Base-by-base conservation (phyloP, 495 filamentous ascomycete species). In the Hypoxylon rickii region DNA sequence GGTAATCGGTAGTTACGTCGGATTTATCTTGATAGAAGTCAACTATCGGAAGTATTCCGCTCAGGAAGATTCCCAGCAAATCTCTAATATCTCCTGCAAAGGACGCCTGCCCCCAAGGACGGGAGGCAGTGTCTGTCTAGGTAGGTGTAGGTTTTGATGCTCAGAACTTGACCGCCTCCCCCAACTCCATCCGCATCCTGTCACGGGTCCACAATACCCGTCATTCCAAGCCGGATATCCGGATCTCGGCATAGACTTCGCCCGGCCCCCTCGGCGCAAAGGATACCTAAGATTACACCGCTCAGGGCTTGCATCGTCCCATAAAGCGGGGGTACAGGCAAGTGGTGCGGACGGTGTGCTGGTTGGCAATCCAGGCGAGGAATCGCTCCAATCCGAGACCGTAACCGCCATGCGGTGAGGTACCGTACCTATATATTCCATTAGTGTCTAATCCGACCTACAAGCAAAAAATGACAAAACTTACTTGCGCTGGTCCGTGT, bases 401-500 rank as follows among this genome's bases (percentile, higher is more conserved):
- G 70, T 96, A 99, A 48, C 94, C 94, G 44, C 94, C 94, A 69
- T 99, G 94, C 8, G 93, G 91, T 33, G 87, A 90, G 39, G 88
- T 91, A 45, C 94, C 94, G 67, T 97, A 98, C 75, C 91, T 96
- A 60, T 36, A 48, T 33, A 3, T 18, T 10, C 16, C 12, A 42
- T 79, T 55, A 76, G 67, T 37, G 58, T 59, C 44, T 20, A 17
- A 17, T n/a, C 7, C 7, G 15, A 13, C 36, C 13, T 13, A 15
- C 16, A 24, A 15, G 21, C 37, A 24, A 33, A 29, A 32, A 38
- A 39, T 18, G 32, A 22, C 18, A 37, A 16, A 54, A 89, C 90
- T 82, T 75, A 95, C 90, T 96, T 96, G 64, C 94, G 81, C 84
- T 96, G 91, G 74, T 98, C 94, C 7, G 91, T 97, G 78, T 96